These are phyloP conservation scores for Colletotrichum orbiculare DNA, from an alignment of 2,329 filamentous ascomycete genomes.

Conservation along the genomic window DNA sequence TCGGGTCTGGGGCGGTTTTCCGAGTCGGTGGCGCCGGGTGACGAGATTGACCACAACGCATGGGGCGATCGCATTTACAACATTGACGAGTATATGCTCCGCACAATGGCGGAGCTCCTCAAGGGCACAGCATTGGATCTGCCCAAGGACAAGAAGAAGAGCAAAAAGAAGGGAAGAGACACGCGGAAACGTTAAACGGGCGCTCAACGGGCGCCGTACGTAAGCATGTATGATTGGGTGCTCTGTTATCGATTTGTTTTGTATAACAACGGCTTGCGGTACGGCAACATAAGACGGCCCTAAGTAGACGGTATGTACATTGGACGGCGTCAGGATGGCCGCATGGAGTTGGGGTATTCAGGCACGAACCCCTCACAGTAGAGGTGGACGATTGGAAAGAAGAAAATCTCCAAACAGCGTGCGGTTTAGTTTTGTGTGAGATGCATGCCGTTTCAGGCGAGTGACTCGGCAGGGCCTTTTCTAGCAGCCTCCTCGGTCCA, in stretches of 20 bases:
- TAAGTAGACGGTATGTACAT: conserved; percentile 27
- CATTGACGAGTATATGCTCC: conserved; percentile 82
- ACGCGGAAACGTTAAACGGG: conserved; percentile 59
- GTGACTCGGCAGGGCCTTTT: not conserved
- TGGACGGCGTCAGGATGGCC: conserved; percentile 12
- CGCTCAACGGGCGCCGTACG: conserved; percentile 37
- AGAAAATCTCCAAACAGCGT: conserved; percentile 13
- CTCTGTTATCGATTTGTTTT: not conserved
- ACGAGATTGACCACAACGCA: conserved; percentile 65
- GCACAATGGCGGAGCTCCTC: conserved; percentile 72
- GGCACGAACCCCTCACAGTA: not conserved
- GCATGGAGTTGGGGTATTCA: conserved; percentile 22
- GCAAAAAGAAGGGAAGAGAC: conserved; percentile 69
- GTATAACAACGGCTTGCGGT: conserved; percentile 18
- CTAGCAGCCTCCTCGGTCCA: conserved; percentile 40
- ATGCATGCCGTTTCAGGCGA: not conserved
- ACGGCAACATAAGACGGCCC: conserved; percentile 18
- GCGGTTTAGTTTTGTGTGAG: not conserved
- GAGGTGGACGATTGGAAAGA: conserved; percentile 13
- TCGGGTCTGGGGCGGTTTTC: conserved; percentile 52
- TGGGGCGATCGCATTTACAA: conserved; percentile 68
- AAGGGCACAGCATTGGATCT: conserved; percentile 70
- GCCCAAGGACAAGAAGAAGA: conserved; percentile 73
- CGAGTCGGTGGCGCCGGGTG: conserved; percentile 48
- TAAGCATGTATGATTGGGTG: not conserved